Conservation (phyloP, 306 rosid genomes). For the Argentina anserina region DNA sequence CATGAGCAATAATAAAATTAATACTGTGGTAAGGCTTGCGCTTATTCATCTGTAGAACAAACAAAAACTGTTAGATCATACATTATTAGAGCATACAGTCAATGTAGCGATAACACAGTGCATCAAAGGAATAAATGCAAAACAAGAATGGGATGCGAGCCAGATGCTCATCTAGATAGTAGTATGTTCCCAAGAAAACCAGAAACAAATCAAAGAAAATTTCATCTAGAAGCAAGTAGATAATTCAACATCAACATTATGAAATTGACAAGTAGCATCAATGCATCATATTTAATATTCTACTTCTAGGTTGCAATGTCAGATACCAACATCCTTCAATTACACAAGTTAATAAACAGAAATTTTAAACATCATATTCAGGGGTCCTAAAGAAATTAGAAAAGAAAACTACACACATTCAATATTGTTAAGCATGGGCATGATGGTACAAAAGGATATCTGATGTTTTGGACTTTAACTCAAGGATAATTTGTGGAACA, state of each 20-base stretch:
- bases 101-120: not conserved
- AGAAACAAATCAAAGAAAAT: not conserved
- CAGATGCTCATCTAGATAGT: not conserved
- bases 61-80: constrained; percentile 23
- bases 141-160: not conserved
- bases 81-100: not conserved
- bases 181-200: not conserved
- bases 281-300: too few relatives aligned
- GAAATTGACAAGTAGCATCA: too few relatives aligned
- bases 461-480: too few relatives aligned
- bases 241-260: not conserved
- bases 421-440: not conserved
- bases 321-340: not conserved
- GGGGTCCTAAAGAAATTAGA: not conserved
- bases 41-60: constrained; percentile 61
- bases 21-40: constrained; percentile 86
- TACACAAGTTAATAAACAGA: not conserved
- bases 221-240: not conserved
- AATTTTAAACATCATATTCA: not conserved
- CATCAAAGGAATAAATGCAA: not conserved
- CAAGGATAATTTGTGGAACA: not conserved
- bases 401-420: not conserved
- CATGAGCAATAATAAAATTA: constrained; percentile 84
- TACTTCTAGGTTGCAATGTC: not conserved
- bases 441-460: not conserved